A percentile compares a stretch with the other conserved stretches of the same genome.
phyloP scores from a whole-genome alignment of 2,329 filamentous ascomycete species.

The Claviceps citrina region DNA sequence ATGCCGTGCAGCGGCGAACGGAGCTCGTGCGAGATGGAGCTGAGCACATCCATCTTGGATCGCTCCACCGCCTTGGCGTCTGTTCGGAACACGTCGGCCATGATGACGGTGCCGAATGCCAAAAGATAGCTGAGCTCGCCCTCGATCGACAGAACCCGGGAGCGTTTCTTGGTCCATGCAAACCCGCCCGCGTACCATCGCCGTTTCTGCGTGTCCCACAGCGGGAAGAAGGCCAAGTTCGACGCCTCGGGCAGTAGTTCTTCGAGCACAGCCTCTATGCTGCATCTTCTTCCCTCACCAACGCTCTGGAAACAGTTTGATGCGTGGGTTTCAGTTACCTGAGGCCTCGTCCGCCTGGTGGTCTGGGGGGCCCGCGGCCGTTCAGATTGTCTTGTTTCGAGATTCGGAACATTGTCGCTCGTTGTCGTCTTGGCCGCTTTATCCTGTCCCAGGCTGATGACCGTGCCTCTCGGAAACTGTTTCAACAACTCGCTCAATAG shows the following conservation, averaged over 20 bases:
- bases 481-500: conserved; percentile 2
- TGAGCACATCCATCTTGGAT: conserved; percentile 42
- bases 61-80: conserved; percentile 23
- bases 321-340: too few relatives aligned
- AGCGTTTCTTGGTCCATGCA: conserved; percentile 29
- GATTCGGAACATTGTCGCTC: neutral
- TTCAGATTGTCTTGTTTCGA: neutral
- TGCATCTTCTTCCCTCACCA: neutral
- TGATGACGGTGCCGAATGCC: conserved; percentile 38
- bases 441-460: conserved; percentile 1
- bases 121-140: conserved; percentile 35
- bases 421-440: neutral
- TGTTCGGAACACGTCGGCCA: conserved; percentile 38
- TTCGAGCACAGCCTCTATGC: conserved; percentile 13
- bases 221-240: conserved; percentile 30
- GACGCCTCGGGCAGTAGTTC: conserved; percentile 27
- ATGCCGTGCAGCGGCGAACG: conserved; percentile 46
- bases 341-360: too few relatives aligned
- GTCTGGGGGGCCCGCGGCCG: neutral
- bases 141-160: conserved; percentile 27
- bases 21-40: conserved; percentile 46
- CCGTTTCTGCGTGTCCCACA: conserved; percentile 31
- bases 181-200: conserved; percentile 36
- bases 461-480: conserved; percentile 2
- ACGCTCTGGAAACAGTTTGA: neutral